Base-by-base conservation (phyloP, 2,329 filamentous ascomycete species). In the Penicillium polonicum region DNA sequence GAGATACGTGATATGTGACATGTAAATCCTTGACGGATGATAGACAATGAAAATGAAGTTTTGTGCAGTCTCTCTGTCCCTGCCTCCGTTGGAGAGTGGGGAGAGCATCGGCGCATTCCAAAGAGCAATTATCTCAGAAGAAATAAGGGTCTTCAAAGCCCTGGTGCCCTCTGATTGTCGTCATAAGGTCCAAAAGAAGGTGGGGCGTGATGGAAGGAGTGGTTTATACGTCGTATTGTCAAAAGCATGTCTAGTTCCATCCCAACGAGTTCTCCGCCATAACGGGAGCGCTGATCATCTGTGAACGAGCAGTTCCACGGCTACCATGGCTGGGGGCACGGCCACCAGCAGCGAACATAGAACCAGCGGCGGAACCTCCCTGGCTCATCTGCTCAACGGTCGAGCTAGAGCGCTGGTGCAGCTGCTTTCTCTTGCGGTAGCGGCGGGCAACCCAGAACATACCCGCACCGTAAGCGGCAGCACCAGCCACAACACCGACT, bases 211-310 rank as follows among this genome's bases (percentile, higher is more conserved):
- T 29, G 48, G 42, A 52, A 52, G 39, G n/a, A 41, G 43, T 57
- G 53, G 52, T 61, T 45, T 59, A 52, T 57, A 46, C 49, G 58
- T 65, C 58, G 58, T 52, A 45, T 58, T 60, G 29, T 52, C 53
- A 58, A 59, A 48, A 52, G 21, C 52, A 57, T 58, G 39, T 68
- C 86, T 83, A 97, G 80, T 95, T 96, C 92, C 92, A 97, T 69
- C 92, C 92, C 65, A 97, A 84, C 51, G 91, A 96, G 82, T 97
- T 97, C 80, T 95, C 92, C 4, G 92, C 89, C 75, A 92, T 92
- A 62, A 96, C 89, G 4, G 92, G 92, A 35, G 91, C 90, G 60
- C 90, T 95, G 73, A 97, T 96, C 76, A 88, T 85, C 69, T 86
- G 83, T 54, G 86, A 87, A 61, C 87, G 79, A 55, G 85, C 82